These are phyloP conservation scores for Populus euphratica DNA, from an alignment of 345 rosid genomes.

Conservation along the genomic window DNA sequence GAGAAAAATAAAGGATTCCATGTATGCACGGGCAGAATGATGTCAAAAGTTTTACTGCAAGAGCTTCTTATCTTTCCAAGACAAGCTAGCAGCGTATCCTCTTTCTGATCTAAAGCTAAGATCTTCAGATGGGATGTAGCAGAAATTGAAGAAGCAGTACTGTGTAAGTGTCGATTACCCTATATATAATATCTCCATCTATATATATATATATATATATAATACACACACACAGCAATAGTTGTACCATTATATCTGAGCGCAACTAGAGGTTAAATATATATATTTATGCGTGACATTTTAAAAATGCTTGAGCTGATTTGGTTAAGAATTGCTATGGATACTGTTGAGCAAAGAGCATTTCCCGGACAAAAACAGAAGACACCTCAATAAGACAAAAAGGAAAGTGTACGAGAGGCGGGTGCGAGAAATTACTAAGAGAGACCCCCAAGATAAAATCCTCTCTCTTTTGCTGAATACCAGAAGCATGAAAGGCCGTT, in stretches of 20 bases:
- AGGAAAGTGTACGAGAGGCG: constrained; percentile 17
- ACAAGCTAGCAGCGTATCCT: not conserved
- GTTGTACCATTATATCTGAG: not conserved
- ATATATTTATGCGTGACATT: too few relatives aligned
- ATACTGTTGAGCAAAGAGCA: constrained; percentile 13
- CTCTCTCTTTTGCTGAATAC: not conserved
- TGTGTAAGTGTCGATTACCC: too few relatives aligned
- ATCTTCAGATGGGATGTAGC: not conserved
- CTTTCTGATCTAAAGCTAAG: too few relatives aligned
- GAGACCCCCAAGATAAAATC: not conserved
- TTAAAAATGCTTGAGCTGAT: constrained; percentile 12
- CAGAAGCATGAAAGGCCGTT: constrained; percentile 37
- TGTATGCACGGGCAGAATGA: too few relatives aligned
- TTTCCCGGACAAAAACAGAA: constrained; percentile 19
- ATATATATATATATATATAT: too few relatives aligned
- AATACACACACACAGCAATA: not conserved
- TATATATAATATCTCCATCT: too few relatives aligned
- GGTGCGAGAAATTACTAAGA: constrained; percentile 20
- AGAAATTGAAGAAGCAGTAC: not conserved
- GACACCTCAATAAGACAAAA: constrained; percentile 34
- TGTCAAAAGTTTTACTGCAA: too few relatives aligned
- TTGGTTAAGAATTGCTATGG: not conserved
- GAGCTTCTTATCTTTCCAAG: not conserved
- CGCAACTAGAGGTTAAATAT: too few relatives aligned
- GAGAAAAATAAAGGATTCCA: too few relatives aligned